Base-by-base conservation (phyloP, 805 yeast genomes). In the Sungouiella blattae region DNA sequence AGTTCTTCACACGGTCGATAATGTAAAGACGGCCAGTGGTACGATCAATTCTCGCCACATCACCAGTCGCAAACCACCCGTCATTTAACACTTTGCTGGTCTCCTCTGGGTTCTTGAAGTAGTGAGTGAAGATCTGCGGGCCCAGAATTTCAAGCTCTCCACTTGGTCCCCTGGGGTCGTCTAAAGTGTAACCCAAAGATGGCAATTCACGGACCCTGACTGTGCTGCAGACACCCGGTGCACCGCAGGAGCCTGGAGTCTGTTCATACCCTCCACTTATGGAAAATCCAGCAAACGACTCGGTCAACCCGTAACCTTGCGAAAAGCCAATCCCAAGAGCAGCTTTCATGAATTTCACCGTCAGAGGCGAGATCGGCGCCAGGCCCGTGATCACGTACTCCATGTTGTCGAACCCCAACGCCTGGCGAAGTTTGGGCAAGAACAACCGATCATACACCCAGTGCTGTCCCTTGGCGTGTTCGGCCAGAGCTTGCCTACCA, bases 231-330 rank as follows among this genome's bases (percentile, higher is more conserved):
- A 77, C 60, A 15, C 76, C 71, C n/a, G 75, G 65, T 1, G 83
- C 70, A 13, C 89, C 89, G 43, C 79, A 73, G 3, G 78, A 64
- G n/a, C 83, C 85, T 4, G 70, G 65, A 24, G 57, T 49, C 20
- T 59, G 43, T 36, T 80, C 87, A 40, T 46, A 62, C 5, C 60
- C 58, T 30, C 53, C 55, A 40, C 64, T 53, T 56, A 66, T 44
- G 15, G 67, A 57, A 34, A 72, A 50, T 4, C 80, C 82, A 2
- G 83, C 84, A 49, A 78, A 73, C 11, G 80, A 67, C 55, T 80
- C 87, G 5, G 85, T 78, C 26, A 79, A 67, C 3, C 89, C 91
- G 56, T 82, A 83, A n/a, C 91, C 93, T 59, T 83, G 88, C 9
- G 60, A 42, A 41, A 75, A 71, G 64, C 74, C 77, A 37, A 75